Percentiles rank a stretch among this genome's conserved stretches.
phyloP scores from a whole-genome alignment of 78 protist species.

The Acrasis kona region DNA sequence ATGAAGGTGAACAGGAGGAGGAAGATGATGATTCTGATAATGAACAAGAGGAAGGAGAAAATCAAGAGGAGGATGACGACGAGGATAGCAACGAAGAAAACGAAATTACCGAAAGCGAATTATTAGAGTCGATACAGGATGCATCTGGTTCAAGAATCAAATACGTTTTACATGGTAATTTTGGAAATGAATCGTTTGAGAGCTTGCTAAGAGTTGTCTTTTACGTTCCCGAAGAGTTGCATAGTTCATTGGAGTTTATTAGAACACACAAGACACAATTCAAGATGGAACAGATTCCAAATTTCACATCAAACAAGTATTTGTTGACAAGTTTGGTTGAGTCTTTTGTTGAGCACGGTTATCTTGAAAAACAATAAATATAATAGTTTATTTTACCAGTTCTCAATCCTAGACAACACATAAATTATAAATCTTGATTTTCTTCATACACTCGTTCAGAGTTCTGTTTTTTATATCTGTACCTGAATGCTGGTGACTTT shows the following conservation, averaged over 20 bases:
- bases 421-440: too few species aligned
- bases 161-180: background rate
- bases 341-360: too few species aligned
- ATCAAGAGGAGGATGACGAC: background rate
- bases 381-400: too few species aligned
- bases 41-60: background rate
- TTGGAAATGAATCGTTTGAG: background rate
- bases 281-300: too few species aligned
- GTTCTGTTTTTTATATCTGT: too few species aligned
- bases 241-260: background rate
- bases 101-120: background rate
- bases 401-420: too few species aligned
- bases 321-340: too few species aligned
- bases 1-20: background rate
- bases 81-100: slow-evolving; percentile 1
- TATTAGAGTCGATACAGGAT: background rate
- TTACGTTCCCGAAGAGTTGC: background rate
- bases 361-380: too few species aligned
- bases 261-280: background rate
- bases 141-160: background rate
- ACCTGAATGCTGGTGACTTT: too few species aligned
- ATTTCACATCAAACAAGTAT: too few species aligned
- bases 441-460: too few species aligned
- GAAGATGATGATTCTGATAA: background rate
- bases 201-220: background rate